Percentiles rank a stretch among this genome's conserved stretches.
These are phyloP conservation scores for Fusarium brachygibbosum DNA, from an alignment of 2,329 filamentous ascomycete genomes.

Conservation along the genomic window DNA sequence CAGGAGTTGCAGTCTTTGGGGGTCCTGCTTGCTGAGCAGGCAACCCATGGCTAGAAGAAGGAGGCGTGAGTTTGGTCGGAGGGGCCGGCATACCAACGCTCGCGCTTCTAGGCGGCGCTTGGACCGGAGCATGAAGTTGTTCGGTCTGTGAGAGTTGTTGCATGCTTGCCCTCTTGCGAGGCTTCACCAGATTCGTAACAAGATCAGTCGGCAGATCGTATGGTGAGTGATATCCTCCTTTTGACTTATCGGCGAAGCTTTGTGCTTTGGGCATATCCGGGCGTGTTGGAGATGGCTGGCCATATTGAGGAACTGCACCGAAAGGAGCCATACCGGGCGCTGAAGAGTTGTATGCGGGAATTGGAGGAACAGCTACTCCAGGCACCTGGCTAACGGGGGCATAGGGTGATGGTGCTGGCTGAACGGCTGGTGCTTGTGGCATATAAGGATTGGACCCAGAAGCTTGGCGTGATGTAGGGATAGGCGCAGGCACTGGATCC, in stretches of 20 bases:
- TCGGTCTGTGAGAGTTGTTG: slow-evolving; percentile 65
- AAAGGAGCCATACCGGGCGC: slow-evolving; percentile 45
- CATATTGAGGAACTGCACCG: slow-evolving; percentile 54
- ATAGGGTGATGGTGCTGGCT: slow-evolving; percentile 43
- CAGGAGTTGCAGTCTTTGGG: slow-evolving; percentile 54
- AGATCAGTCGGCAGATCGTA: slow-evolving; percentile 96
- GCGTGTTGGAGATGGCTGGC: slow-evolving; percentile 52
- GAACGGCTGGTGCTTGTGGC: slow-evolving; percentile 40
- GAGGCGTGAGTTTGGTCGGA: slow-evolving; percentile 47
- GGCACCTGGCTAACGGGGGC: slow-evolving; percentile 34
- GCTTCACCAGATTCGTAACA: slow-evolving; percentile 65
- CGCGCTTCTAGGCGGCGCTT: slow-evolving; percentile 69
- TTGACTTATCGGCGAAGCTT: slow-evolving; percentile 91
- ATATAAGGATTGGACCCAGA: slow-evolving; percentile 47
- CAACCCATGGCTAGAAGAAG: slow-evolving; percentile 53
- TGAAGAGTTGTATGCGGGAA: slow-evolving; percentile 42
- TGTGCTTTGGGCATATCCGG: slow-evolving; percentile 72
- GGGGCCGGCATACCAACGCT: slow-evolving; percentile 64
- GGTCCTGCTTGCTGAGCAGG: slow-evolving; percentile 52
- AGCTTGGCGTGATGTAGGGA: slow-evolving; percentile 20
- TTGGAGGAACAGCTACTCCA: slow-evolving; percentile 24
- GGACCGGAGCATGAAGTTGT: slow-evolving; percentile 55
- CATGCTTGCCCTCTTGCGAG: slow-evolving; percentile 73
- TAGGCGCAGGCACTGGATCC: slow-evolving; percentile 16
- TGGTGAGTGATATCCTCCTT: slow-evolving; percentile 92